Percentiles rank a stretch among this genome's conserved stretches.
Conservation (phyloP, 2,329 filamentous ascomycete genomes). For the Aspergillus japonicus region DNA sequence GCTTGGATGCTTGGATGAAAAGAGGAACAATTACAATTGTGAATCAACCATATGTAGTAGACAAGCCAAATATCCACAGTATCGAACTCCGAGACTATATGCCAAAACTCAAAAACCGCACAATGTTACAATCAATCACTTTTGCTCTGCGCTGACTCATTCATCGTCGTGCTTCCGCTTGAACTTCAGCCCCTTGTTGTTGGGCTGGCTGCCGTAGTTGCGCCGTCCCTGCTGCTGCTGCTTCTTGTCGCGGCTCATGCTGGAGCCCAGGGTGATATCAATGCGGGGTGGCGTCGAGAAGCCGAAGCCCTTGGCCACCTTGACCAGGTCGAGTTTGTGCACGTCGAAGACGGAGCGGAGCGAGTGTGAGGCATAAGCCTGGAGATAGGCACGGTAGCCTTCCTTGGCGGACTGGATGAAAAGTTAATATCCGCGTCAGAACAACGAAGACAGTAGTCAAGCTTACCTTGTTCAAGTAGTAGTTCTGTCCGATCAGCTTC, state of each 20-base stretch:
- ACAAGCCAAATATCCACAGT: conserved; percentile 9
- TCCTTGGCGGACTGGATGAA: conserved; percentile 60
- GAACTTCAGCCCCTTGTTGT: conserved; percentile 56
- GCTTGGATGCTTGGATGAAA: neutral
- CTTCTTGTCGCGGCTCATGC: conserved; percentile 73
- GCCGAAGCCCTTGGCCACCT: conserved; percentile 81
- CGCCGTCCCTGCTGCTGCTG: conserved; percentile 58
- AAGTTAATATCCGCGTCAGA: conserved; percentile 8
- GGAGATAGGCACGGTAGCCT: conserved; percentile 84
- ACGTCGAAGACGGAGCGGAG: conserved; percentile 83
- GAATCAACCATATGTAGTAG: conserved; percentile 3
- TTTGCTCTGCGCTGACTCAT: conserved; percentile 8
- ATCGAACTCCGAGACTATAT: conserved; percentile 16
- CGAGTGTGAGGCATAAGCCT: conserved; percentile 88
- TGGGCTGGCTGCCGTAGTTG: conserved; percentile 75
- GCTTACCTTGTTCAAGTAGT: conserved; percentile 84
- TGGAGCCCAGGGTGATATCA: conserved; percentile 74
- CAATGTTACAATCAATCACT: conserved; percentile 1
- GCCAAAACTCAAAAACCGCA: conserved; percentile 8
- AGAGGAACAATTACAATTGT: neutral
- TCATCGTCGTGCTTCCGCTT: conserved; percentile 47
- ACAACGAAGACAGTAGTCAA: neutral
- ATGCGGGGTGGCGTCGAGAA: conserved; percentile 75
- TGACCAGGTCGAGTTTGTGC: conserved; percentile 75
- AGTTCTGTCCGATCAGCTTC: conserved; percentile 91